Percentiles rank a stretch among this genome's conserved stretches.
These are phyloP conservation scores for Tetrahymena elliotti DNA, from an alignment of 73 alveolate genomes.

Conservation along the genomic window DNA sequence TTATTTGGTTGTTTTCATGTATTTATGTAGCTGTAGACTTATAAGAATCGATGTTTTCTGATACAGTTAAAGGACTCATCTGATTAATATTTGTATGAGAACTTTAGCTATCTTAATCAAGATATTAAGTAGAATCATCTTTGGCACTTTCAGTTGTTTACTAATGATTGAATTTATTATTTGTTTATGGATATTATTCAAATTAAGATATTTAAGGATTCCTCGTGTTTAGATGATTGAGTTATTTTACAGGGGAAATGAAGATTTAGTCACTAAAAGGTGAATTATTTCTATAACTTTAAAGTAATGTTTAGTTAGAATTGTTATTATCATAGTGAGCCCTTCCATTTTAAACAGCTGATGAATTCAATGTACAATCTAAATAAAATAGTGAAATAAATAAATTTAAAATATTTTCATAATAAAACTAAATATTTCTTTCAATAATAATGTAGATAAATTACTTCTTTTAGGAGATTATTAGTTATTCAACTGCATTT, in stretches of 20 bases:
- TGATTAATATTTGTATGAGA: neutral
- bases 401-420: too few relatives aligned
- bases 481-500: neutral
- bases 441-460: neutral
- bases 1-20: neutral
- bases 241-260: neutral
- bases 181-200: neutral
- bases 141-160: neutral
- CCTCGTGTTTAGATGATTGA: neutral
- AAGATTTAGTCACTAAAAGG: neutral
- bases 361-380: neutral
- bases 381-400: neutral
- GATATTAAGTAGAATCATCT: neutral
- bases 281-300: neutral
- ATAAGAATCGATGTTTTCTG: neutral
- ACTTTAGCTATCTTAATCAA: neutral
- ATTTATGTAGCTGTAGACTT: neutral
- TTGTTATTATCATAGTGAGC: neutral
- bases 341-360: neutral
- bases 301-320: neutral
- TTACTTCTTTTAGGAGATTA: neutral
- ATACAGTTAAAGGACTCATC: neutral
- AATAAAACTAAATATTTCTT: too few relatives aligned
- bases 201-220: neutral
- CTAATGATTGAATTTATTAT: neutral